Conservation (phyloP, 495 filamentous ascomycete genomes). For the Friedmanniomyces simplex region DNA sequence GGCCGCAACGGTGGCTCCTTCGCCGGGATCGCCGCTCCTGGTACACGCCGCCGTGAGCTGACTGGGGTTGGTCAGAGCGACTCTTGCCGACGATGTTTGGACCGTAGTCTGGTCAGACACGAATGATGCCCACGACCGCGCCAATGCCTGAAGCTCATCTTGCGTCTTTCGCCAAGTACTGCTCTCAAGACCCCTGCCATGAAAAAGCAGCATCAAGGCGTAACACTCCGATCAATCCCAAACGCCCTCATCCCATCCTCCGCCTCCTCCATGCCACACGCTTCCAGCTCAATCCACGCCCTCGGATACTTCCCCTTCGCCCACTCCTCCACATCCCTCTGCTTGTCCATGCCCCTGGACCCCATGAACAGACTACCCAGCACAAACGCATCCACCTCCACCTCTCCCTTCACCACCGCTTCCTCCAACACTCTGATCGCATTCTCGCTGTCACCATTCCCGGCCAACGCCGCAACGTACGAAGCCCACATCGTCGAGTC, state of each 20-base stretch:
- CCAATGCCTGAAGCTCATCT: too few relatives aligned
- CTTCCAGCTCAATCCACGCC: slow-evolving; percentile 54
- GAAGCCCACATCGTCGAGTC: slow-evolving; percentile 57
- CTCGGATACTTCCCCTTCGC: slow-evolving; percentile 53
- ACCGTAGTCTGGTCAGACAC: too few relatives aligned
- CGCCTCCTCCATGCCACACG: slow-evolving; percentile 20
- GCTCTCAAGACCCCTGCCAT: too few relatives aligned
- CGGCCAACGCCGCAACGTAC: slow-evolving; percentile 66
- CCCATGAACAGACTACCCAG: slow-evolving; percentile 66
- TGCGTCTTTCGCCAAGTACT: not conserved
- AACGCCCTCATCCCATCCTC: slow-evolving; percentile 17
- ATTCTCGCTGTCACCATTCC: slow-evolving; percentile 55
- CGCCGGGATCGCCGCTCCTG: too few relatives aligned
- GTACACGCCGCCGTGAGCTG: too few relatives aligned
- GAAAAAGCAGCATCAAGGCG: slow-evolving; percentile 17
- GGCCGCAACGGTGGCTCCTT: too few relatives aligned
- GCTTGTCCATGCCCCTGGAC: slow-evolving; percentile 46
- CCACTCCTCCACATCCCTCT: slow-evolving; percentile 64
- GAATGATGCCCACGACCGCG: not conserved
- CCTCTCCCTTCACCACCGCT: slow-evolving; percentile 54
- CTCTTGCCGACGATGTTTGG: too few relatives aligned
- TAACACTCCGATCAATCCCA: slow-evolving; percentile 22
- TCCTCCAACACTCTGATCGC: slow-evolving; percentile 46
- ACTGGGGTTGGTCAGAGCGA: too few relatives aligned
- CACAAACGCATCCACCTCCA: slow-evolving; percentile 55